Evolutionary conservation across 2,329 filamentous ascomycete species (phyloP).

Genomic region (Trichoderma arundinaceum): DNA sequence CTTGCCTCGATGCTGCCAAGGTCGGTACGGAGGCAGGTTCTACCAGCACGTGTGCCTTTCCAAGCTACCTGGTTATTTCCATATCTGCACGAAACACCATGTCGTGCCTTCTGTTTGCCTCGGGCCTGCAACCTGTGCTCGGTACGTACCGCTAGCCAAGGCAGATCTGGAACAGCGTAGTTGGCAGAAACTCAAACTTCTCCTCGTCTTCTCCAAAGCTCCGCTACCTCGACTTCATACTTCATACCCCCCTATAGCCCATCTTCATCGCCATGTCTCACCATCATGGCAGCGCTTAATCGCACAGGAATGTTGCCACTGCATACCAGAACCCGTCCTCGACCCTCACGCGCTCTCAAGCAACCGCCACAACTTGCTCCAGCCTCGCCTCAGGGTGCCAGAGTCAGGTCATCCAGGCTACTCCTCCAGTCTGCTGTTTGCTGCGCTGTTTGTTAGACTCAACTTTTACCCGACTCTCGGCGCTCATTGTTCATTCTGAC

Average conservation of each 20-base stretch:
- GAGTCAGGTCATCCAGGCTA: not conserved
- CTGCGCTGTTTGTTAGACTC: not conserved
- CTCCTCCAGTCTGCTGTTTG: not conserved
- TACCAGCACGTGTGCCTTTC: too few species aligned
- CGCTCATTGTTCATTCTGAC: slow-evolving; percentile 31
- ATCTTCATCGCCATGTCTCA: slow-evolving; percentile 26
- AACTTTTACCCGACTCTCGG: not conserved
- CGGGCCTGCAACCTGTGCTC: too few species aligned
- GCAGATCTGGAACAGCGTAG: too few species aligned
- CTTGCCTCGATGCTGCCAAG: not conserved
- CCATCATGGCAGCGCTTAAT: slow-evolving; percentile 5
- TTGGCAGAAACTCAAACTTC: too few species aligned
- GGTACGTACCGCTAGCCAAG: too few species aligned
- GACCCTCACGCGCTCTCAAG: slow-evolving; percentile 8
- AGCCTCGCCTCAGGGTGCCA: slow-evolving; percentile 14
- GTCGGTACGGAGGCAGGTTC: too few species aligned
- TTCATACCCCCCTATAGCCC: not conserved
- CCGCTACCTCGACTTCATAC: not conserved
- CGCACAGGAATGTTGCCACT: slow-evolving; percentile 29
- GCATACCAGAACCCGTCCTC: slow-evolving; percentile 26
- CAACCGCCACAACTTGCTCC: not conserved
- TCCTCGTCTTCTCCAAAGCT: not conserved
- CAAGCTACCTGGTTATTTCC: too few species aligned
- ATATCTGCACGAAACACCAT: too few species aligned
- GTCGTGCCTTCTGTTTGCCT: too few species aligned